Conservation (phyloP, 371 early-diverging fungal genomes). For the Sporodiniella umbellata region DNA sequence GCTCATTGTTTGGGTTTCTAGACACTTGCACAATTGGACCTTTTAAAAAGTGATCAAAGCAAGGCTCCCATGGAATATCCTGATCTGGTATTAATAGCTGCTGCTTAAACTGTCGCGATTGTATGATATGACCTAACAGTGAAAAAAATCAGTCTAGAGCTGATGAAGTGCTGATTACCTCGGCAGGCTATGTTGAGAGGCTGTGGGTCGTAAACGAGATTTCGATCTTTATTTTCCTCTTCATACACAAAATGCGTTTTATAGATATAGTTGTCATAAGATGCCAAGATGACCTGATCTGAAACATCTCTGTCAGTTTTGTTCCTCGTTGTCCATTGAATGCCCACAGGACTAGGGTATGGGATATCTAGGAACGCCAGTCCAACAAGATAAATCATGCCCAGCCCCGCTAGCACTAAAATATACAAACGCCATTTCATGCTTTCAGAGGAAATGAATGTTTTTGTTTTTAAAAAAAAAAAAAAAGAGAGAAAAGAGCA, state of each 20-base stretch:
- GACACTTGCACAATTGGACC: slow-evolving; percentile 29
- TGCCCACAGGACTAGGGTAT: slow-evolving; percentile 35
- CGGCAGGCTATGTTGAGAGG: slow-evolving; percentile 17
- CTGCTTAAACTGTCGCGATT: slow-evolving; percentile 10
- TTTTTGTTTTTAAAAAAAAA: too few species aligned
- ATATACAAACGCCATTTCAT: slow-evolving; percentile 51
- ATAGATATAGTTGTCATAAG: slow-evolving; percentile 26
- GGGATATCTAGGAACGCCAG: slow-evolving; percentile 32
- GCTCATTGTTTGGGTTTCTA: slow-evolving; percentile 9
- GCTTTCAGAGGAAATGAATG: too few species aligned
- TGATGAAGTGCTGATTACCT: background rate
- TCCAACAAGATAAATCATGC: slow-evolving; percentile 40
- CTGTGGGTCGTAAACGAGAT: slow-evolving; percentile 14
- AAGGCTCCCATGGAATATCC: slow-evolving; percentile 23
- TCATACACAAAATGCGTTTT: slow-evolving; percentile 36
- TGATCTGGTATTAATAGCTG: slow-evolving; percentile 4
- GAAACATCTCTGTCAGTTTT: slow-evolving; percentile 3
- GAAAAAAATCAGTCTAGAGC: background rate
- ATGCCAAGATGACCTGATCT: slow-evolving; percentile 20
- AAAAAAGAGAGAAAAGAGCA: too few species aligned
- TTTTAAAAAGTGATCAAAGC: slow-evolving; percentile 26
- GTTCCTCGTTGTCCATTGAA: slow-evolving; percentile 11
- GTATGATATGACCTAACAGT: slow-evolving; percentile 15
- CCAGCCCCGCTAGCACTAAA: slow-evolving; percentile 30
- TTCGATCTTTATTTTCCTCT: slow-evolving; percentile 3